These are phyloP conservation scores for Pythium dissotocum DNA, from an alignment of 352 stramenopile genomes.

Conservation along the genomic window DNA sequence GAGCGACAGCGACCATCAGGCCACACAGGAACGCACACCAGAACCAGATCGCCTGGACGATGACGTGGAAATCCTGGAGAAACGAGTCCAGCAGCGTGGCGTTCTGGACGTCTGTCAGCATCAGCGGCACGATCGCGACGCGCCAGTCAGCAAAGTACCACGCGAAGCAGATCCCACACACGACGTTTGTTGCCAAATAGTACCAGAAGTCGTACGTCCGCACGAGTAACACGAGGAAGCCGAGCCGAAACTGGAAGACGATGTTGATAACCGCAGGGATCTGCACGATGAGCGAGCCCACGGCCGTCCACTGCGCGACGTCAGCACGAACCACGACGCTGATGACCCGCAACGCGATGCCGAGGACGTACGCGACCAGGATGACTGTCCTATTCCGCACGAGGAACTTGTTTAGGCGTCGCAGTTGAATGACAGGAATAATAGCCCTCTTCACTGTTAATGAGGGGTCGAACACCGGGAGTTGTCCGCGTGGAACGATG, in stretches of 20 bases:
- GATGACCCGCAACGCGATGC: conserved; percentile 3
- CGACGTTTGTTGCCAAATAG: conserved; percentile 15
- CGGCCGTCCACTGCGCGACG: conserved; percentile 6
- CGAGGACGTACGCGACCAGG: conserved; percentile 10
- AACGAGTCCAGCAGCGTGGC: conserved; percentile 21
- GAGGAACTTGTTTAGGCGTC: conserved; percentile 9
- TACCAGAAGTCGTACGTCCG: conserved; percentile 27
- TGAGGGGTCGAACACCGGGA: conserved; percentile 18
- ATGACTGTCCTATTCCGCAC: not conserved
- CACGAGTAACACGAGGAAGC: conserved; percentile 10
- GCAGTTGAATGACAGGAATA: not conserved
- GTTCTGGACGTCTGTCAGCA: conserved; percentile 1
- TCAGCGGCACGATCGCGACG: conserved; percentile 3
- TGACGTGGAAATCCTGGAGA: conserved; percentile 15
- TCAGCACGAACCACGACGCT: not conserved
- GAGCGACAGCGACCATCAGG: conserved; percentile 3
- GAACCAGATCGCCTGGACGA: conserved; percentile 9
- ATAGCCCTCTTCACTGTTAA: conserved; percentile 15
- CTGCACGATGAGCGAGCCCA: conserved; percentile 10
- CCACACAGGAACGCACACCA: conserved; percentile 5
- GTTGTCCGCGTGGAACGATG: conserved; percentile 2
- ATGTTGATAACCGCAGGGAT: conserved; percentile 10
- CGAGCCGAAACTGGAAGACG: conserved; percentile 16
- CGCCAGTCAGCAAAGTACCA: conserved; percentile 15
- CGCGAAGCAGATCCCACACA: conserved; percentile 10